A percentile compares a stretch with the other conserved stretches of the same genome.
Evolutionary conservation across 2,329 filamentous ascomycete species (phyloP).

Genomic region (Ascochyta koolunga): DNA sequence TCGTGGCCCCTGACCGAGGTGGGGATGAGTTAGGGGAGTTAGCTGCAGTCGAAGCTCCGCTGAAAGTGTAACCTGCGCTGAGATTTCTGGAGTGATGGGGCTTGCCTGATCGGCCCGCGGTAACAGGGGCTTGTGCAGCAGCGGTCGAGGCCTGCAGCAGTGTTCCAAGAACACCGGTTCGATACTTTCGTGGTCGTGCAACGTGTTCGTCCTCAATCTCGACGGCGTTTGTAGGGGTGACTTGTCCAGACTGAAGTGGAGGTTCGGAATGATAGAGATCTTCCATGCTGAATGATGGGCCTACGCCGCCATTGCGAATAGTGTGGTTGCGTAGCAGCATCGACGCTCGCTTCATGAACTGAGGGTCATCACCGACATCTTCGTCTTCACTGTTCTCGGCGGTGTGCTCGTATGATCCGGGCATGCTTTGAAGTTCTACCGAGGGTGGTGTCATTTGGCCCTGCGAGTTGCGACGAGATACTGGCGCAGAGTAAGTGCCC

Average conservation of each 20-base stretch:
- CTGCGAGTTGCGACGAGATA: constrained; percentile 44
- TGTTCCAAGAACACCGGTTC: constrained; percentile 74
- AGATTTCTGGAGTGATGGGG: constrained; percentile 29
- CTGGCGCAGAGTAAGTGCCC: constrained; percentile 44
- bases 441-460: constrained; percentile 34
- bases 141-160: constrained; percentile 62
- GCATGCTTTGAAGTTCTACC: constrained; percentile 25
- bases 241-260: constrained; percentile 52
- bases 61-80: constrained; percentile 35
- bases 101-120: constrained; percentile 14
- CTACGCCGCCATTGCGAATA: constrained; percentile 20
- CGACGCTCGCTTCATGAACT: constrained; percentile 51
- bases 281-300: constrained; percentile 27
- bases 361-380: constrained; percentile 36
- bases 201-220: constrained; percentile 68
- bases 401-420: constrained; percentile 25
- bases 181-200: constrained; percentile 70
- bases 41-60: constrained; percentile 41
- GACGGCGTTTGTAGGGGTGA: constrained; percentile 55
- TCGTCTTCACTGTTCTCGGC: constrained; percentile 35
- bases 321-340: constrained; percentile 44
- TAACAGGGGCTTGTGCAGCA: constrained; percentile 16
- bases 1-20: constrained; percentile 51
- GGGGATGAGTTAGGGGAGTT: constrained; percentile 50
- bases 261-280: constrained; percentile 41